A percentile compares a stretch with the other conserved stretches of the same genome.
Conservation (phyloP, 495 filamentous ascomycete genomes). For the Hapsidospora chrysogenum region DNA sequence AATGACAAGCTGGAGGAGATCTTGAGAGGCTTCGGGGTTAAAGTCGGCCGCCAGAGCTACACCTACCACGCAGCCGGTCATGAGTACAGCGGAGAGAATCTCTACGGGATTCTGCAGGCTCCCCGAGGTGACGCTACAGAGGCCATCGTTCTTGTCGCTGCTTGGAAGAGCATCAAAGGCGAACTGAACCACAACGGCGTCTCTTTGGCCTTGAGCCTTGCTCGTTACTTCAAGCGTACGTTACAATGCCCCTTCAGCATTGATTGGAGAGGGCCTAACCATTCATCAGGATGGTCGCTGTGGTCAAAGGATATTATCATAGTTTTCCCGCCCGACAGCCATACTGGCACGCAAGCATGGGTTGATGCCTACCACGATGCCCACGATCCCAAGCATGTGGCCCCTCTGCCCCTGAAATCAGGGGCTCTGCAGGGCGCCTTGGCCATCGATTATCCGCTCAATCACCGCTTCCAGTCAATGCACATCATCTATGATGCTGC, state of each 20-base stretch:
- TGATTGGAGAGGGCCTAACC: neutral
- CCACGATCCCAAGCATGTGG: slow-evolving; percentile 47
- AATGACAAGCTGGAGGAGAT: slow-evolving; percentile 58
- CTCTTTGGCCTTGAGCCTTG: slow-evolving; percentile 67
- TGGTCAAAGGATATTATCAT: slow-evolving; percentile 99
- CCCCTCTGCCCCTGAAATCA: slow-evolving; percentile 75
- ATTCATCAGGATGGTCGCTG: slow-evolving; percentile 61
- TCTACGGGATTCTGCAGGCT: slow-evolving; percentile 89
- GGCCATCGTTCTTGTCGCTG: slow-evolving; percentile 79
- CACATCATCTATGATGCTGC: slow-evolving; percentile 93
- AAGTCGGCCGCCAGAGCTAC: slow-evolving; percentile 62
- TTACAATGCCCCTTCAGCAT: neutral
- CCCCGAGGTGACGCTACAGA: slow-evolving; percentile 96
- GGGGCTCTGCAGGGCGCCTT: slow-evolving; percentile 86
- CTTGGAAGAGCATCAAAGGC: slow-evolving; percentile 71
- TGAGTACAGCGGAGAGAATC: slow-evolving; percentile 67
- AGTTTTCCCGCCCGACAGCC: slow-evolving; percentile 74
- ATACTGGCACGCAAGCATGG: slow-evolving; percentile 87
- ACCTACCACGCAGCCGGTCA: slow-evolving; percentile 66
- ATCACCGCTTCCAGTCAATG: slow-evolving; percentile 64
- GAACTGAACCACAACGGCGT: slow-evolving; percentile 75
- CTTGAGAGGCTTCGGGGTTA: slow-evolving; percentile 60
- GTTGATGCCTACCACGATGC: slow-evolving; percentile 93
- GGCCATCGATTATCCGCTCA: slow-evolving; percentile 82
- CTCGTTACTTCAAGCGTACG: slow-evolving; percentile 80